Conservation (phyloP, 441 rosid species). For the Heliophila coronopifolia region DNA sequence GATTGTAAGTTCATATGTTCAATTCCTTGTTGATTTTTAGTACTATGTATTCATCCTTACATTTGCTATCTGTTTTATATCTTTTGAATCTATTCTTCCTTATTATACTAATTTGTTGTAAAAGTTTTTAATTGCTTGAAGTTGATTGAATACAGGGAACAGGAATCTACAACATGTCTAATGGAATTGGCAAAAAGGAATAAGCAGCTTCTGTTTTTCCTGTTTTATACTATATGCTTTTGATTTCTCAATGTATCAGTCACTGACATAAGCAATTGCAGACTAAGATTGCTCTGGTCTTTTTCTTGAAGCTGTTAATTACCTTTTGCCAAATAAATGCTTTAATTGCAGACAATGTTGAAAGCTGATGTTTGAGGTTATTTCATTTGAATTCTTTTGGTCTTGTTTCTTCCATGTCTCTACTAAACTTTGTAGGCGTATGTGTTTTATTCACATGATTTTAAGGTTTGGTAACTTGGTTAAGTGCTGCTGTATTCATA, state of each 20-base stretch:
- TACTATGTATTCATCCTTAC: background rate
- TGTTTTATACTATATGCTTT: constrained; percentile 12
- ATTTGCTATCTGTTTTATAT: background rate
- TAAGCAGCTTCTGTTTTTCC: constrained; percentile 25
- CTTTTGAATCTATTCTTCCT: background rate
- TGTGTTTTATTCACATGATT: too few species aligned
- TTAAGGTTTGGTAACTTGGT: too few species aligned
- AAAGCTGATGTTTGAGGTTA: constrained; percentile 22
- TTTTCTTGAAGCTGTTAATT: constrained; percentile 5
- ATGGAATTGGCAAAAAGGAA: constrained; percentile 90
- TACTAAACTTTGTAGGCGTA: too few species aligned
- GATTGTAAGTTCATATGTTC: constrained; percentile 45
- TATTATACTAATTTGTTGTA: background rate
- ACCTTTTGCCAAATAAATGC: constrained; percentile 27
- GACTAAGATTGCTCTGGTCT: constrained; percentile 16
- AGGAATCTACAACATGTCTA: constrained; percentile 82
- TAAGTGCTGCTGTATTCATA: too few species aligned
- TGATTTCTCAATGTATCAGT: constrained; percentile 19
- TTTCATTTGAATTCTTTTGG: too few species aligned
- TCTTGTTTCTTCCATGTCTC: too few species aligned
- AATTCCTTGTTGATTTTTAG: background rate
- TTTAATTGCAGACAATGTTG: constrained; percentile 28
- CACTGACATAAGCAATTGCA: background rate
- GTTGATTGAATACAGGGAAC: constrained; percentile 50
- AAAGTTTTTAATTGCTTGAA: background rate